These are phyloP conservation scores for Naegleria gruberi DNA, from an alignment of 208 protist genomes.

Conservation along the genomic window DNA sequence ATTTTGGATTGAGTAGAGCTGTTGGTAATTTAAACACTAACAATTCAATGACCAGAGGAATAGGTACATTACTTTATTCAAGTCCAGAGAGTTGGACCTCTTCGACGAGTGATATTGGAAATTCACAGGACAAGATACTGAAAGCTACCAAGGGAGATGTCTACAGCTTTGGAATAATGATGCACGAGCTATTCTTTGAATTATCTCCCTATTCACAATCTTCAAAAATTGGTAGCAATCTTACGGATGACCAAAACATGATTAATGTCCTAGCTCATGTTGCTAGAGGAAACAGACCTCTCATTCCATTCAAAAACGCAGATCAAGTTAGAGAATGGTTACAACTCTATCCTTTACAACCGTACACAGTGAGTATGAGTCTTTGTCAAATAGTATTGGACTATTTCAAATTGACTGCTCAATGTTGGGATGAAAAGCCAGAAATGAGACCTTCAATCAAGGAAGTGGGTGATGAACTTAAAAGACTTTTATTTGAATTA, in stretches of 20 bases:
- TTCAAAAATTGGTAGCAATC: neutral
- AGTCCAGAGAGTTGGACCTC: neutral
- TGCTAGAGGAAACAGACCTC: neutral
- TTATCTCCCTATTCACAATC: neutral
- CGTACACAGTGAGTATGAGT: no score
- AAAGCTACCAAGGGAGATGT: neutral
- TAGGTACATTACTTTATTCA: neutral
- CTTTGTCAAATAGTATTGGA: no score
- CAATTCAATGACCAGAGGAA: neutral
- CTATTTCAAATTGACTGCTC: no score
- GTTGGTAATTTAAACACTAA: neutral
- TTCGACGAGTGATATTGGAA: no score
- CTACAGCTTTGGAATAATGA: neutral
- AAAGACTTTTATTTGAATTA: no score
- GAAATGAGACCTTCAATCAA: no score
- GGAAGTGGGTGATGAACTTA: no score
- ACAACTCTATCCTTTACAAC: no score
- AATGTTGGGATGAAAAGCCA: no score
- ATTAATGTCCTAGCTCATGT: neutral
- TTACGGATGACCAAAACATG: neutral
- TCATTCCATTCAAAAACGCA: neutral
- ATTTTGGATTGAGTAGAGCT: neutral
- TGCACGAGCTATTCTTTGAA: neutral
- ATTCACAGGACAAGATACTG: neutral
- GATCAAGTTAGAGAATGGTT: neutral